These are phyloP conservation scores for Elymus sibiricus DNA, from an alignment of 176 grass and related monocot species.

Conservation along the genomic window DNA sequence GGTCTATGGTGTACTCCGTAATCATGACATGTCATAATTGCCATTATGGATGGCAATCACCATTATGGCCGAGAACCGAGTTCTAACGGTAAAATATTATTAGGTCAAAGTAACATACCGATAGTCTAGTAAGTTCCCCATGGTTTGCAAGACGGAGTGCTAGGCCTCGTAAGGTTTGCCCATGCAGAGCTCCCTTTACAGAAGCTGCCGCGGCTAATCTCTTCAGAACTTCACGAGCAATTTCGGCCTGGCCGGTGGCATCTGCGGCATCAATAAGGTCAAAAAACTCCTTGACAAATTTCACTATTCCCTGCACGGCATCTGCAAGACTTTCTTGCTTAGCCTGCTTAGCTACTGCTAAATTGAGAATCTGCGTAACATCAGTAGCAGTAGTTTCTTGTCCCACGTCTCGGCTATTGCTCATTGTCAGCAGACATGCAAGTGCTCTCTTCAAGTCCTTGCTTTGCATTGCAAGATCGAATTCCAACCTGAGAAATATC, in stretches of 20 bases:
- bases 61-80: slow-evolving; percentile 3
- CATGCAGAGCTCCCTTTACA: slow-evolving; percentile 94
- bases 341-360: slow-evolving; percentile 84
- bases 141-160: slow-evolving; percentile 95
- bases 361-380: slow-evolving; percentile 94
- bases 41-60: slow-evolving; percentile 1
- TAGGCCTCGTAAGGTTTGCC: slow-evolving; percentile 79
- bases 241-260: slow-evolving; percentile 93
- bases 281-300: slow-evolving; percentile 98
- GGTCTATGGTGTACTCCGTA: background rate
- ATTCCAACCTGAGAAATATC: slow-evolving; percentile 73
- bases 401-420: slow-evolving; percentile 90
- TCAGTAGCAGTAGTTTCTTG: slow-evolving; percentile 70
- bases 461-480: slow-evolving; percentile 98
- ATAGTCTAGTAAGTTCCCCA: slow-evolving; percentile 95
- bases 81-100: slow-evolving; percentile 20
- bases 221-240: slow-evolving; percentile 92
- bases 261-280: slow-evolving; percentile 97
- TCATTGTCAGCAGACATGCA: slow-evolving; percentile 97
- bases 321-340: slow-evolving; percentile 98
- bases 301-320: slow-evolving; percentile 94
- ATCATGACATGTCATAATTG: background rate
- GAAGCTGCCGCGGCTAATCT: slow-evolving; percentile 95
- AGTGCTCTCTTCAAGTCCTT: slow-evolving; percentile 96
- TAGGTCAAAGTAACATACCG: slow-evolving; percentile 55